phyloP scores from a whole-genome alignment of 495 filamentous ascomycete species.

The Schizothecium vesticola region DNA sequence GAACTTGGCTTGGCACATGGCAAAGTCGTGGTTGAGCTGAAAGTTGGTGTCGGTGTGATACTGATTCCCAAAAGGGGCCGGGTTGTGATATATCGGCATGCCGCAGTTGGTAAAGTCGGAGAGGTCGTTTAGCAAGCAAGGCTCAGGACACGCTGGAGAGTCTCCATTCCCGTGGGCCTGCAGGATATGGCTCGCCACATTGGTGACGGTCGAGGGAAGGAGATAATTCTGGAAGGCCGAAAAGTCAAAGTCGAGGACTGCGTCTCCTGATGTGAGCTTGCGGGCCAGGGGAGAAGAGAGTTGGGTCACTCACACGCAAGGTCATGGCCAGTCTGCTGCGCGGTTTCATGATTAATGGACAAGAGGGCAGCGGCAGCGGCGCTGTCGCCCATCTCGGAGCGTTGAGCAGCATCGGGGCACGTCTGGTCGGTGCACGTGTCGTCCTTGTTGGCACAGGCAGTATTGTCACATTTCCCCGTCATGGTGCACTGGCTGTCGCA shows the following conservation, averaged over 20 bases:
- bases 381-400: slow-evolving; percentile 24
- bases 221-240: slow-evolving; percentile 13
- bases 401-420: slow-evolving; percentile 19
- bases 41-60: slow-evolving; percentile 13
- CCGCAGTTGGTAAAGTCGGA: slow-evolving; percentile 25
- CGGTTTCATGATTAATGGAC: slow-evolving; percentile 29
- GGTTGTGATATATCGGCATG: slow-evolving; percentile 20
- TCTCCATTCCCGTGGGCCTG: slow-evolving; percentile 18
- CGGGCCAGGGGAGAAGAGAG: slow-evolving; percentile 7
- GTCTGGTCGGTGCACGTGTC: slow-evolving; percentile 33
- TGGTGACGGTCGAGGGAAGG: slow-evolving; percentile 12
- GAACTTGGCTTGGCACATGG: slow-evolving; percentile 29
- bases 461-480: slow-evolving; percentile 31
- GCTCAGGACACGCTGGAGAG: slow-evolving; percentile 20
- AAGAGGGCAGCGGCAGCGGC: slow-evolving; percentile 35
- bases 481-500: slow-evolving; percentile 36
- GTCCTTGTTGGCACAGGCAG: slow-evolving; percentile 27
- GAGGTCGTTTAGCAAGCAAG: slow-evolving; percentile 29
- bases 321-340: slow-evolving; percentile 6
- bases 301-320: slow-evolving; percentile 13
- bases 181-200: slow-evolving; percentile 28
- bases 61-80: slow-evolving; percentile 14
- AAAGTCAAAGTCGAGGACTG: slow-evolving; percentile 12
- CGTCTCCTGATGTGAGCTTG: slow-evolving; percentile 6
- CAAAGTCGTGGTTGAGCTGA: slow-evolving; percentile 15